Evolutionary conservation across 208 protist genomes (phyloP).

Genomic region (Leishmania braziliensis): DNA sequence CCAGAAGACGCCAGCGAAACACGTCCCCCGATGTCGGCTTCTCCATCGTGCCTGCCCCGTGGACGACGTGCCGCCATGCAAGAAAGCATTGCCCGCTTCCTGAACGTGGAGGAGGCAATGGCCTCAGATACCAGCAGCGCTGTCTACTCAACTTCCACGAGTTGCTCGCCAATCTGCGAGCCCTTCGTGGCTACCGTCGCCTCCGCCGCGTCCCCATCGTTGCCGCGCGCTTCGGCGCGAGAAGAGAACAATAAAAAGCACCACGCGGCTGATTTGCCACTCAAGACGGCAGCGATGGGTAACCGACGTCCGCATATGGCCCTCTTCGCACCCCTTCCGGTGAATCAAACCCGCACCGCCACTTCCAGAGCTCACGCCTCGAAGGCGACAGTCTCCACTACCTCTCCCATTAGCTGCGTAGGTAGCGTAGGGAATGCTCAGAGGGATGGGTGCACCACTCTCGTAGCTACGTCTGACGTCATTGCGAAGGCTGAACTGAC

Average conservation of each 20-base stretch:
- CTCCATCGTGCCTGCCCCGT: background rate
- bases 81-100: slow-evolving; percentile 31
- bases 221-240: background rate
- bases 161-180: background rate
- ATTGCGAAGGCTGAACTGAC: background rate
- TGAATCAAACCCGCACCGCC: background rate
- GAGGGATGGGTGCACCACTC: background rate
- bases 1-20: background rate
- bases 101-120: background rate
- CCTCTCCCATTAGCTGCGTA: background rate
- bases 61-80: slow-evolving; percentile 10
- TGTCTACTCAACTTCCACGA: background rate
- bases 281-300: background rate
- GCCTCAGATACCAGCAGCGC: background rate
- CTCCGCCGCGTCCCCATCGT: slow-evolving; percentile 3
- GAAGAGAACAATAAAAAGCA: background rate
- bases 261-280: background rate
- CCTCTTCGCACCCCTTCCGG: background rate
- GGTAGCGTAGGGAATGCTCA: background rate
- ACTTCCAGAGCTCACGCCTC: background rate
- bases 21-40: background rate
- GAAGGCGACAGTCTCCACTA: background rate
- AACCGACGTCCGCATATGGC: background rate
- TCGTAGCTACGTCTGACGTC: background rate
- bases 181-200: background rate